Evolutionary conservation across 257 asterid species (phyloP).

Genomic region (Mentha longifolia): DNA sequence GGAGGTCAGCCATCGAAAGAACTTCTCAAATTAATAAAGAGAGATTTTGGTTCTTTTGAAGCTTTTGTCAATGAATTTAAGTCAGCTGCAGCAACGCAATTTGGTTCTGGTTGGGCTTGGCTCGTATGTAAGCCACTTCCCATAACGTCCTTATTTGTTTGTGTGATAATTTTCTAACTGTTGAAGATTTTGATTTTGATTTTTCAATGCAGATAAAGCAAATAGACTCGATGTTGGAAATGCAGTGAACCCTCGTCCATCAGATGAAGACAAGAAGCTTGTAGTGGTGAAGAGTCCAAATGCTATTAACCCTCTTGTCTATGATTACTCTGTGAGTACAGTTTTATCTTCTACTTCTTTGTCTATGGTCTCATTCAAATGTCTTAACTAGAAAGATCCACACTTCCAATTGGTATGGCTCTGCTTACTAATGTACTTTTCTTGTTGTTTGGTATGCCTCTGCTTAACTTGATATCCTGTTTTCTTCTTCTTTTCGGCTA

Average conservation of each 20-base stretch:
- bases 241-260: conserved; percentile 76
- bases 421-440: neutral
- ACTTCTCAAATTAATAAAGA: conserved; percentile 64
- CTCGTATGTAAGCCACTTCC: conserved; percentile 71
- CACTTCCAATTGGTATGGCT: neutral
- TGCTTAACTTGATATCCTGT: conserved; percentile 14
- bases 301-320: conserved; percentile 93
- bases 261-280: conserved; percentile 86
- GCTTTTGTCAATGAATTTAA: conserved; percentile 72
- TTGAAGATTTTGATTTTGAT: conserved; percentile 11
- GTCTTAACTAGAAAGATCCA: neutral
- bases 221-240: conserved; percentile 81
- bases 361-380: neutral
- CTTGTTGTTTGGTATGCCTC: neutral
- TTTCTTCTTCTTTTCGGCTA: conserved; percentile 15
- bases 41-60: conserved; percentile 94
- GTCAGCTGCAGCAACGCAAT: conserved; percentile 89
- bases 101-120: conserved; percentile 99
- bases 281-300: conserved; percentile 90
- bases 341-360: neutral
- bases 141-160: neutral
- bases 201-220: conserved; percentile 65
- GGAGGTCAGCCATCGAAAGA: conserved; percentile 90
- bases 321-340: conserved; percentile 86
- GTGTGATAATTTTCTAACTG: neutral